These are phyloP conservation scores for Chamaenerion angustifolium DNA, from an alignment of 345 rosid genomes.

Conservation along the genomic window DNA sequence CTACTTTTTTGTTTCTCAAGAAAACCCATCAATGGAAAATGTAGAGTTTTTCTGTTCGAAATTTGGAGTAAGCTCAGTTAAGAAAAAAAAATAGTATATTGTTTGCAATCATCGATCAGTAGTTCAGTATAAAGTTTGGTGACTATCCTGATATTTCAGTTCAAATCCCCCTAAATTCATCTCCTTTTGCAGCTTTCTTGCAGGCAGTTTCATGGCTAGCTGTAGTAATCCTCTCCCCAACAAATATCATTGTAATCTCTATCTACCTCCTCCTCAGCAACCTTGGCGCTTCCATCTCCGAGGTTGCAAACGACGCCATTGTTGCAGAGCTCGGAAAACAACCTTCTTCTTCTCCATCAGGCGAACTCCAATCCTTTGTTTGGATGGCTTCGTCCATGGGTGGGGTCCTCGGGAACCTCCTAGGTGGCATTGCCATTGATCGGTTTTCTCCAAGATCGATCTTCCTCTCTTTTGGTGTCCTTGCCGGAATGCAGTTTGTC, in stretches of 20 bases:
- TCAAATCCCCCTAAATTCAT: background rate
- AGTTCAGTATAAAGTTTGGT: background rate
- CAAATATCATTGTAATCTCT: conserved; percentile 39
- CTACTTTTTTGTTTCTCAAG: no score
- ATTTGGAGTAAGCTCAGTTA: no score
- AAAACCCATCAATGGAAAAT: no score
- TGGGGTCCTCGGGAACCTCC: conserved; percentile 76
- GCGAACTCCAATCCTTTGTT: conserved; percentile 72
- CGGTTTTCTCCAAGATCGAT: conserved; percentile 31
- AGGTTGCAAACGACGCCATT: conserved; percentile 93
- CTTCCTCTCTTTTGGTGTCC: conserved; percentile 43
- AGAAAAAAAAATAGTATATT: background rate
- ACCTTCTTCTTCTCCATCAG: conserved; percentile 27
- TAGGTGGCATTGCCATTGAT: conserved; percentile 54
- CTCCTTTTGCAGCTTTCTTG: conserved; percentile 45
- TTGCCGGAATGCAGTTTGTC: conserved; percentile 43
- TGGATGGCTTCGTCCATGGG: conserved; percentile 74
- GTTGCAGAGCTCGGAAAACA: conserved; percentile 67
- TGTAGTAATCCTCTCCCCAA: conserved; percentile 42
- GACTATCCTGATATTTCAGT: background rate
- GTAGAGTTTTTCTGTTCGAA: no score
- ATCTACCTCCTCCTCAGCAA: conserved; percentile 65
- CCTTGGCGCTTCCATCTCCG: conserved; percentile 76
- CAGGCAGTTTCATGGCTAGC: conserved; percentile 84
- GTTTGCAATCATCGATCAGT: background rate